Conservation (phyloP, 2,329 filamentous ascomycete genomes). For the Cadophora sp. region DNA sequence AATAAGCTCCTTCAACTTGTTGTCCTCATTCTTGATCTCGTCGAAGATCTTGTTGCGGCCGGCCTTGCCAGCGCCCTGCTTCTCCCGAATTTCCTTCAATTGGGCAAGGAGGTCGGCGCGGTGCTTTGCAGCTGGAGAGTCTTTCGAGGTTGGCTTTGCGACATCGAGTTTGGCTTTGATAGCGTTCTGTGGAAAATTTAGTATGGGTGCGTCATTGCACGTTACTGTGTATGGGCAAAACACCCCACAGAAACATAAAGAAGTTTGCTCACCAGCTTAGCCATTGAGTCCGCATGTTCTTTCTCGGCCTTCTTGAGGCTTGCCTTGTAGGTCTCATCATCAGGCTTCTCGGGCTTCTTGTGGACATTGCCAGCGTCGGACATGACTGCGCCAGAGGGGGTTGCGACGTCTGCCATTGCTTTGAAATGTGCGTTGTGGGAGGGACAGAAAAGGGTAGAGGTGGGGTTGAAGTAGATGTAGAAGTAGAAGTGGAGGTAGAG, state of each 20-base stretch:
- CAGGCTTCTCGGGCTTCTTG: slow-evolving; percentile 81
- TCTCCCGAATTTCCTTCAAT: slow-evolving; percentile 81
- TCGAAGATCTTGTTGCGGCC: slow-evolving; percentile 80
- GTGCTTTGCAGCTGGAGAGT: slow-evolving; percentile 80
- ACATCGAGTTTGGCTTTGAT: slow-evolving; percentile 88
- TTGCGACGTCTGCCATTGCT: slow-evolving; percentile 56
- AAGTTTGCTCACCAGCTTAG: slow-evolving; percentile 63
- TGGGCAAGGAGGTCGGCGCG: slow-evolving; percentile 85
- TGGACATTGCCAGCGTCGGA: slow-evolving; percentile 48
- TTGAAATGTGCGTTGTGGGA: neutral
- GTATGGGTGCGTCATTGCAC: slow-evolving; percentile 26
- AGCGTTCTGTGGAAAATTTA: slow-evolving; percentile 67
- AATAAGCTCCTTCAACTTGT: slow-evolving; percentile 84
- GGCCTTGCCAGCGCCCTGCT: slow-evolving; percentile 88
- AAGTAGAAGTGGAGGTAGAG: neutral
- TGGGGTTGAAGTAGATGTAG: neutral
- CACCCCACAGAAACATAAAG: neutral
- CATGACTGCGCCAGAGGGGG: slow-evolving; percentile 52
- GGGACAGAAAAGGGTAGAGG: neutral
- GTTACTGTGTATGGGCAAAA: slow-evolving; percentile 14
- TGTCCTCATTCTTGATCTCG: slow-evolving; percentile 90
- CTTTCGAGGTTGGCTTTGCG: slow-evolving; percentile 81
- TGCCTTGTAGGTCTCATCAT: slow-evolving; percentile 84
- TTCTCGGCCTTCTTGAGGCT: slow-evolving; percentile 83
- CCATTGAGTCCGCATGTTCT: slow-evolving; percentile 79